Evolutionary conservation across 2,329 filamentous ascomycete species (phyloP).

Genomic region (Coniella vitis): DNA sequence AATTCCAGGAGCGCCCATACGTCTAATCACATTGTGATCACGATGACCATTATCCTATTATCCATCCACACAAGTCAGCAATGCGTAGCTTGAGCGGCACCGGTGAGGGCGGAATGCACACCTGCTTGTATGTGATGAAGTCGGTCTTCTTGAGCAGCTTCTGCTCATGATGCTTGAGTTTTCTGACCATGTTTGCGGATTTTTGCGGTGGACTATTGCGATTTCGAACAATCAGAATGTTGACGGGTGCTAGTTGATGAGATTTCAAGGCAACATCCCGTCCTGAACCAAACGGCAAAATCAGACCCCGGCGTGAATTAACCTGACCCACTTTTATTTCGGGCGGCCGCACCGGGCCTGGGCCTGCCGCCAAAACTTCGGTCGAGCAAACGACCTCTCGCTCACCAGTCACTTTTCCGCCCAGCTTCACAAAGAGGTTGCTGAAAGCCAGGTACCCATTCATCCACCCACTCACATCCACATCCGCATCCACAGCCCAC

Average conservation of each 20-base stretch:
- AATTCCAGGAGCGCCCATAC: too few species aligned
- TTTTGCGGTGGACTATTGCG: neutral
- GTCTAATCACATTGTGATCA: conserved; percentile 68
- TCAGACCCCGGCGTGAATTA: conserved; percentile 1
- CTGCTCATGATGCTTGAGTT: conserved; percentile 95
- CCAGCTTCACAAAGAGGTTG: too few species aligned
- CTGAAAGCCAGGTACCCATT: too few species aligned
- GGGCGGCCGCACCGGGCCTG: neutral
- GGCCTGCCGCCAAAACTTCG: conserved; percentile 15
- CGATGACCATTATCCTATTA: conserved; percentile 69
- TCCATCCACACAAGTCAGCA: neutral
- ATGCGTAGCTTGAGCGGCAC: neutral
- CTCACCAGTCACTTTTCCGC: neutral
- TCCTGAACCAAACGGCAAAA: conserved; percentile 16
- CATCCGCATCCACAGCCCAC: neutral
- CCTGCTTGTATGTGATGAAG: conserved; percentile 84
- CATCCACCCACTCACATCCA: neutral
- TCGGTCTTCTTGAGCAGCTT: conserved; percentile 91
- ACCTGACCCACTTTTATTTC: conserved; percentile 3
- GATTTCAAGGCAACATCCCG: conserved; percentile 3
- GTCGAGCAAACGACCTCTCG: neutral
- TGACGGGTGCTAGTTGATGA: neutral
- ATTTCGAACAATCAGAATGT: conserved; percentile 10
- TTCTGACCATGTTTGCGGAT: conserved; percentile 68
- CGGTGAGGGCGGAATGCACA: neutral